Base-by-base conservation (phyloP, 805 yeast species). In the Cyberlindnera euphorbiae region DNA sequence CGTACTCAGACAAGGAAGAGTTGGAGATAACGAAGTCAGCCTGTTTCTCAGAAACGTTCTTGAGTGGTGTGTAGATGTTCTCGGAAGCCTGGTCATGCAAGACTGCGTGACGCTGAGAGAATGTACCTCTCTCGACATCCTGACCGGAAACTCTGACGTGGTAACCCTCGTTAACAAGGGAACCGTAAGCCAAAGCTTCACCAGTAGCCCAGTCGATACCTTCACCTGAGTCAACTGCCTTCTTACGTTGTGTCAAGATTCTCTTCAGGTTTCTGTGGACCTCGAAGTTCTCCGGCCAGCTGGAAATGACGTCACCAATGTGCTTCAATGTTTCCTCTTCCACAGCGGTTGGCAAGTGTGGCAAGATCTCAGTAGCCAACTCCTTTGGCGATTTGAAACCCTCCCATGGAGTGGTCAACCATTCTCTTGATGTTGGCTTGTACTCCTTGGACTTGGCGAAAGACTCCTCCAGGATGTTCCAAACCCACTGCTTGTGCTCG, bases 41-140 rank as follows among this genome's bases (percentile, higher is more conserved):
- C 66, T 88, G 96, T 50, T 77, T 76, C 51, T 79, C 84, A 49
- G 77, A 68, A 50, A 90, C 69, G 59, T 84, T 73, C 64, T 83
- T 76, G 62, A 93, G 75, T 55, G 98, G 97, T 41, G 87, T 81
- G 69, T 83, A 79, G 19, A 85, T 79, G 32, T 68, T 67, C 66
- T 89, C 97, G 32, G 84, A 79, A 37, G 77, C 70, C 71, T 93
- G 99, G 66, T 93, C 98, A 63, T 93, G 98, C 63, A 93, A 73
- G 32, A 93, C 97, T 41, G 97, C 90, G 61, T 93, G 99, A 71
- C 99, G 90, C 73, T 93, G 99, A 37, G 98, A 93, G 77, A 93
- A 90, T 27, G 99, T 93, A 73, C 99, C 99, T 79, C 99, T 88
- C 76, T 93, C 98, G 49, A 93, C 97, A 77, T 93, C 99, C 73